Evolutionary conservation across 2,329 filamentous ascomycete species (phyloP), one percentile per base, ranked within the genome.

Genomic region (Epichloe gansuensis): DNA sequence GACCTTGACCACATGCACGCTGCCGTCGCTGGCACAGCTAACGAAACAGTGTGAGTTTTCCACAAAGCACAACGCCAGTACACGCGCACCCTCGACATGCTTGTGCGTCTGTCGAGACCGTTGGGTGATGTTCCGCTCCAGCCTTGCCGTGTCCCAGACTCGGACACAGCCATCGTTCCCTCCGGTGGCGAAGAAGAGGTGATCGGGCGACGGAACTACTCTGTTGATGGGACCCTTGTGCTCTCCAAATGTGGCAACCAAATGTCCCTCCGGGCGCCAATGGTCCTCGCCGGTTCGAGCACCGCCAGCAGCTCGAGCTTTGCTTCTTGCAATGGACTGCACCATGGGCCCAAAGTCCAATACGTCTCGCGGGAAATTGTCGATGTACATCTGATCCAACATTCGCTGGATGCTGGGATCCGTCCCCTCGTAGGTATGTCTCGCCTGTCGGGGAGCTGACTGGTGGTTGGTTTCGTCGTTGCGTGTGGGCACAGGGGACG

Each of bases 11-110:
- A 94, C 87, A 62, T 95, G 85, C 9, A 98, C 83, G 59, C 84
- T 91, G 23, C 93, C 93, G 65, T 98, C 90, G 46, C 80, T 89
- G 5, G 87, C 90, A 50, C 88, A 93, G 62, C 87, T 95, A 55
- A 95, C 77, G 64, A 98, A 97, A 23, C 87, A 90, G 65, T 97
- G 89, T 0, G 90, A 95, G 58, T 89, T 87, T 63, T 97, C 90
- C 40, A 98, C 81, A 63, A 98, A 97, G 59, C 88, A 90, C 23
- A 98, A 68, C 13, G 87, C 84, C 34, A 88, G 82, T 2, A 97
- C 85, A 54, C 81, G 85, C 0, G 83, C 78, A 2, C 83, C 85
- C 1, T 78, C 69, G 0, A 77, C 78, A 60, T 96, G 87, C 53
- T 77, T 83, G 68, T 96, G 85, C 0, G 87, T 94, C 63, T 94